Conservation (phyloP, 129 eudicot genomes). For the Flaveria robusta region DNA sequence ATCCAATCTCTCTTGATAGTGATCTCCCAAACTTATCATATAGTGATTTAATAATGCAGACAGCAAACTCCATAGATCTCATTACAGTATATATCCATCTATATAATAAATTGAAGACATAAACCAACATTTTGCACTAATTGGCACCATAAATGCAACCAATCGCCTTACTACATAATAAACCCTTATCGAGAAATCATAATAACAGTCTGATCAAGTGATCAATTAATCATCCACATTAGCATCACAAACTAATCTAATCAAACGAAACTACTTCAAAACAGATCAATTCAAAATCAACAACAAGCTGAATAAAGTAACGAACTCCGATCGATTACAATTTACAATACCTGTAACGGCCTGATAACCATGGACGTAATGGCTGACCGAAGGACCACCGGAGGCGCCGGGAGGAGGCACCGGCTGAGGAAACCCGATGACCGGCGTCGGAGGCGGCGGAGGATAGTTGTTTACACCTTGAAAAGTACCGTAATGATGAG, state of each 20-base stretch:
- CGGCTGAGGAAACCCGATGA: conserved; percentile 86
- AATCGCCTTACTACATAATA: not conserved
- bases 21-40: too few relatives aligned
- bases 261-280: not conserved
- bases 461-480: conserved; percentile 78
- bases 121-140: not conserved
- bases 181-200: not conserved
- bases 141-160: not conserved
- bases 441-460: conserved; percentile 41
- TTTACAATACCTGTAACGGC: conserved; percentile 69
- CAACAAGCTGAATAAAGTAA: not conserved
- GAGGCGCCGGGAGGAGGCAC: conserved; percentile 75
- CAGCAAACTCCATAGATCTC: too few relatives aligned
- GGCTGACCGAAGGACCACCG: conserved; percentile 46
- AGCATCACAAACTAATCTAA: not conserved
- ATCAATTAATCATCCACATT: conserved; percentile 22
- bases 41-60: too few relatives aligned
- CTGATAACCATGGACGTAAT: conserved; percentile 77
- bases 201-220: not conserved
- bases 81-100: too few relatives aligned
- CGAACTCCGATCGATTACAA: not conserved
- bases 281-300: not conserved
- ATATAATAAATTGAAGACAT: too few relatives aligned
- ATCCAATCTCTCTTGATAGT: too few relatives aligned
- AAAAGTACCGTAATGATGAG: conserved; percentile 78